Base-by-base conservation (phyloP, 352 stramenopile species). In the Phytophthora macrochlamydospora region DNA sequence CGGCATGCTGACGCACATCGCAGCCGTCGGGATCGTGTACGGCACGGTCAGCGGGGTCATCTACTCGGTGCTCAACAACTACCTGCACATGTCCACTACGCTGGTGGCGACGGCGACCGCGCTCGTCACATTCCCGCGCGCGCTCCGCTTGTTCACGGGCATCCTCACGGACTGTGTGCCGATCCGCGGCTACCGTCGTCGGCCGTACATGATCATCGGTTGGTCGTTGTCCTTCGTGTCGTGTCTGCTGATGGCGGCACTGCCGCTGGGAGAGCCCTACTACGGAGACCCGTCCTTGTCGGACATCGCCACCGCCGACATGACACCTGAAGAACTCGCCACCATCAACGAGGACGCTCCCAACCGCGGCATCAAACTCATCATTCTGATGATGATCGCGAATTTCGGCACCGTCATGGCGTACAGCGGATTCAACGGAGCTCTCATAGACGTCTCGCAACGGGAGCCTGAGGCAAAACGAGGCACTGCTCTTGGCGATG, bases 121-220 rank as follows among this genome's bases (percentile, higher is more conserved):
- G 32, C 59, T 88, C 29, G 72, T 87, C 24, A 59, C 58, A n/a
- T 65, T 85, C 35, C 76, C 78, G 3, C 76, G 78, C 8, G 67
- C 73, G 4, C 78, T 87, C 42, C 77, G 77, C 1, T 38, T 84
- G 32, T 73, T 94, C 28, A 83, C 85, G 46, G 86, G 79, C 33
- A 77, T 95, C 45, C 48, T 95, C 4, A 83, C 73, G 1, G 89
- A 97, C 65, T 87, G 75, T 46, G 74, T 81, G 33, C 89, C 89
- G 13, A 90, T 97, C 60, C 81, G 76, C 54, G 83, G 87, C 43
- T 90, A 90, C 52, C 88, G 83, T 2, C 72, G 87, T 3, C 89
- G 87, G n/a, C 82, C 87, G 29, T 97, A 97, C 65, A 83, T 95
- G 71, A 75, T 91, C n/a, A 53, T 91, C 33, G 87, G 87, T 4